phyloP scores from a whole-genome alignment of 345 rosid genomes.

The Arabis alpina region DNA sequence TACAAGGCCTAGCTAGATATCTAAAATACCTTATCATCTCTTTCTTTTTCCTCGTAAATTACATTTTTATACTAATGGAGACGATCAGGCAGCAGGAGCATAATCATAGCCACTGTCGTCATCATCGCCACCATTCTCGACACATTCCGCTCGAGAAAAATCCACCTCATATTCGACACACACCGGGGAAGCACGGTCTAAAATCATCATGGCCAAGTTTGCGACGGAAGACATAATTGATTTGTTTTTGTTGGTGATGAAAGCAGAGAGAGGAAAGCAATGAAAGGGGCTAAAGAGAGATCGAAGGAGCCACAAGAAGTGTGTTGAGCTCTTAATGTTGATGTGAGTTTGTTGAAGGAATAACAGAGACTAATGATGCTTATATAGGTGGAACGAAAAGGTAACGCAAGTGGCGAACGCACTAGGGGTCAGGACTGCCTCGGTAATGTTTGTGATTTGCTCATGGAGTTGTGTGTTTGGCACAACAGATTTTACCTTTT shows the following conservation, averaged over 20 bases:
- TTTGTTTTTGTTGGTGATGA: not conserved
- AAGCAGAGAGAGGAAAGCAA: constrained; percentile 2
- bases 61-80: not conserved
- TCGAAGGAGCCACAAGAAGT: not conserved
- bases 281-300: not conserved
- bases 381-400: constrained; percentile 31
- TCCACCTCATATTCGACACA: constrained; percentile 31
- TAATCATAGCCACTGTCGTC: constrained; percentile 39
- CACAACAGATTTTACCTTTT: constrained; percentile 4
- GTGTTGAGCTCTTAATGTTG: constrained; percentile 3
- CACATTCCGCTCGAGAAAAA: constrained; percentile 2
- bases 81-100: constrained; percentile 40
- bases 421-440: constrained; percentile 15
- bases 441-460: constrained; percentile 22
- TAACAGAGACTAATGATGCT: constrained; percentile 4
- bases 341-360: constrained; percentile 31
- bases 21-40: not conserved
- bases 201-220: constrained; percentile 3
- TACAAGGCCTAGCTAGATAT: constrained; percentile 13
- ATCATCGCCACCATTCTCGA: constrained; percentile 42
- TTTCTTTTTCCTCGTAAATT: not conserved
- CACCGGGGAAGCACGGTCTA: not conserved
- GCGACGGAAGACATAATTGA: constrained; percentile 3
- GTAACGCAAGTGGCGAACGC: constrained; percentile 22
- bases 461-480: constrained; percentile 29